These are phyloP conservation scores for Trametes versicolor DNA, from an alignment of 1,284 basidiomycete genomes.

Conservation along the genomic window DNA sequence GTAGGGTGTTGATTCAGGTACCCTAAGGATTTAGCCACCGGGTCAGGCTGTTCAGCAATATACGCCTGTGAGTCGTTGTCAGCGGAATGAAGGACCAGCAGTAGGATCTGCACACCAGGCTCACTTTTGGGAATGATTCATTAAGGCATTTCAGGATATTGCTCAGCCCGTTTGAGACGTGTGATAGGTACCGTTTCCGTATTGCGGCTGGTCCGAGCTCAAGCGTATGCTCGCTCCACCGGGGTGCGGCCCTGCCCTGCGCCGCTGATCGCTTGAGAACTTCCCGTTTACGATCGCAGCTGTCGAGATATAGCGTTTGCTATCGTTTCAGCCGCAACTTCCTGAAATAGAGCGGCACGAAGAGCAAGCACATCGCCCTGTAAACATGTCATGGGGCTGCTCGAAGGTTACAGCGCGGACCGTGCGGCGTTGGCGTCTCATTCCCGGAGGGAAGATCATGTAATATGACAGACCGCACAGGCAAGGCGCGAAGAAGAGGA, in stretches of 20 bases:
- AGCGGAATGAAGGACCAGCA: not conserved
- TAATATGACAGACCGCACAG: not conserved
- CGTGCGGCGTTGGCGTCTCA: not conserved
- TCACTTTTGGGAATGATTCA: not conserved
- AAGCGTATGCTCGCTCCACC: not conserved
- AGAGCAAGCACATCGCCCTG: no score
- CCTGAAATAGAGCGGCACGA: not conserved
- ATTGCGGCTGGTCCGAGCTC: not conserved
- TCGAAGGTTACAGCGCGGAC: not conserved
- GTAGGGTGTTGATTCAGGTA: no score
- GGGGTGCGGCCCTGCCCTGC: not conserved
- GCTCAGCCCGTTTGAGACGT: not conserved
- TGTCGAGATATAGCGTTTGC: not conserved
- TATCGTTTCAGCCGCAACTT: not conserved
- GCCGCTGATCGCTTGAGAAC: constrained; percentile 2
- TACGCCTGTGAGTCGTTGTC: not conserved
- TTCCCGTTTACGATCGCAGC: not conserved
- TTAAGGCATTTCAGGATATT: not conserved
- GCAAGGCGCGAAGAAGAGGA: not conserved
- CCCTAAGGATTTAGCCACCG: not conserved
- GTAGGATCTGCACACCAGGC: not conserved
- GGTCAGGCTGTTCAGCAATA: no score
- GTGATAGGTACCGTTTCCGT: not conserved
- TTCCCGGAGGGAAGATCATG: constrained; percentile 1
- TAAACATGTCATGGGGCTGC: not conserved